Conservation (phyloP, 1,139 yeast genomes). For the Lodderomyces oxycetoniae region DNA sequence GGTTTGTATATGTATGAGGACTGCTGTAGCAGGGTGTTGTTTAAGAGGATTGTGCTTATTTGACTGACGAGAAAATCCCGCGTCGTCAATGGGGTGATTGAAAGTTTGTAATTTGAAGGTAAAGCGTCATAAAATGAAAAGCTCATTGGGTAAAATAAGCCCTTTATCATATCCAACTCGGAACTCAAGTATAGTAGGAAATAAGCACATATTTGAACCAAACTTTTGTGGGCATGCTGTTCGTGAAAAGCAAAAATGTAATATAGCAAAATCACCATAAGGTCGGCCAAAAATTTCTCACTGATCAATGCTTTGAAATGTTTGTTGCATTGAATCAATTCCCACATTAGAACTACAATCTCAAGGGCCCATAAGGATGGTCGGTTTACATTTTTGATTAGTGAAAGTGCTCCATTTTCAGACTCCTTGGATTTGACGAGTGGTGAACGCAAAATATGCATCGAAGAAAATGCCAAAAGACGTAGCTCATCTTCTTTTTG, state of each 20-base stretch:
- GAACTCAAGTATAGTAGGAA: constrained; percentile 59
- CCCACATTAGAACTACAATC: constrained; percentile 65
- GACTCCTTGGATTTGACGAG: constrained; percentile 17
- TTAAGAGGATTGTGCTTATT: constrained; percentile 28
- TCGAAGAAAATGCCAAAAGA: constrained; percentile 42
- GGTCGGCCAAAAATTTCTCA: constrained; percentile 47
- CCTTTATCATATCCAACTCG: constrained; percentile 36
- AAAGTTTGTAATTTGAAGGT: constrained; percentile 44
- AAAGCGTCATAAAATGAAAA: constrained; percentile 36
- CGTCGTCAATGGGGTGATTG: constrained; percentile 41
- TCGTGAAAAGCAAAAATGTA: constrained; percentile 48
- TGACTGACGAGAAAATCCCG: constrained; percentile 61
- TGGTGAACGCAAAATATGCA: constrained; percentile 46
- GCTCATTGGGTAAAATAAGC: constrained; percentile 37
- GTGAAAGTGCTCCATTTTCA: constrained; percentile 17
- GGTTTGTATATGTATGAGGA: constrained; percentile 5
- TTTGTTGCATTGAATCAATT: constrained; percentile 67
- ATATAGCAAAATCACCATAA: constrained; percentile 51
- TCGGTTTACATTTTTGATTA: constrained; percentile 18
- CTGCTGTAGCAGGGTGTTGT: constrained; percentile 2
- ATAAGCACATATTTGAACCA: constrained; percentile 57
- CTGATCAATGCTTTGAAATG: constrained; percentile 46
- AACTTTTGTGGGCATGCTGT: constrained; percentile 30
- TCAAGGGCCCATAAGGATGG: constrained; percentile 55
- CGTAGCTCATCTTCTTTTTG: constrained; percentile 51